A percentile compares a stretch with the other conserved stretches of the same genome.
These are phyloP conservation scores for Flaveria robusta DNA, from an alignment of 129 eudicot genomes.

Conservation along the genomic window DNA sequence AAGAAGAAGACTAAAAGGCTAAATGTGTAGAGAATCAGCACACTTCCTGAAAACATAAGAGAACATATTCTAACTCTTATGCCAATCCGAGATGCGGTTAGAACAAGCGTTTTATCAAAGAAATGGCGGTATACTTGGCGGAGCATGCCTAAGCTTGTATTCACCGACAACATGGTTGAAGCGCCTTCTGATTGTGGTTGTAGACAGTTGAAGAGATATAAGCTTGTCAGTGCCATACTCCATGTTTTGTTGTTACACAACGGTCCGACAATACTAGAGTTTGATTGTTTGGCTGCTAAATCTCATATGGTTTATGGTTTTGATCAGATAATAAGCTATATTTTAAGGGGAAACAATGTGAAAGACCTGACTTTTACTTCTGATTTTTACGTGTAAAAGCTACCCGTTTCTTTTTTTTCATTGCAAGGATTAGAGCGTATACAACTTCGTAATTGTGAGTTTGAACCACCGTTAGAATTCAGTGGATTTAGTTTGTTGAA, in stretches of 20 bases:
- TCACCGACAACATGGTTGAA: neutral
- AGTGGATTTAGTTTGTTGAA: slow-evolving; percentile 11
- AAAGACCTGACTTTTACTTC: neutral
- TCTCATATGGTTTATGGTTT: slow-evolving; percentile 10
- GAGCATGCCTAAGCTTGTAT: slow-evolving; percentile 19
- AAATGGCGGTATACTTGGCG: slow-evolving; percentile 38
- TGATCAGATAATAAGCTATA: slow-evolving; percentile 10
- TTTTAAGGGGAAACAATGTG: slow-evolving; percentile 8
- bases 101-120: slow-evolving; percentile 34
- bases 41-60: slow-evolving; percentile 8
- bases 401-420: slow-evolving; percentile 26
- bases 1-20: neutral
- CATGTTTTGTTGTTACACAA: slow-evolving; percentile 23
- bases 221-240: slow-evolving; percentile 17
- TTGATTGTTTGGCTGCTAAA: neutral
- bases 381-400: neutral
- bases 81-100: slow-evolving; percentile 36
- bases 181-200: neutral
- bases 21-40: slow-evolving; percentile 1
- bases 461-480: slow-evolving; percentile 24
- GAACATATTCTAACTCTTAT: slow-evolving; percentile 13
- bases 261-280: slow-evolving; percentile 15
- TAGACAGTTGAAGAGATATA: neutral
- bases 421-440: slow-evolving; percentile 5
- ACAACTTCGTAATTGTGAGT: neutral